Evolutionary conservation across 176 grass and related monocot species (phyloP), one percentile per base, ranked within the genome.

Genomic region (Neostapfia colusana): DNA sequence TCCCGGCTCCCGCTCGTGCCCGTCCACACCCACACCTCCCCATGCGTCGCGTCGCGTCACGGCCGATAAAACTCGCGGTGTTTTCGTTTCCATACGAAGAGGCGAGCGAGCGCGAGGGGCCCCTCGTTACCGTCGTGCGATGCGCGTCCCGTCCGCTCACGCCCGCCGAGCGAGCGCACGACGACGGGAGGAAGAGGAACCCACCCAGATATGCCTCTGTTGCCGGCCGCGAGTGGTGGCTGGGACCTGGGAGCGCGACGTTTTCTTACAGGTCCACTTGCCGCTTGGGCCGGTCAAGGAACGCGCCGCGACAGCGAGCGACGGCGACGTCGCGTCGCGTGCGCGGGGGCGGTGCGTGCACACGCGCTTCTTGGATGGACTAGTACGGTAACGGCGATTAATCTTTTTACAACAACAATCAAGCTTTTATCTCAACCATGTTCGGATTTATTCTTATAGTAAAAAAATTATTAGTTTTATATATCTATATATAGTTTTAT

Each of bases 281-380:
- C 42, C 26, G 58, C 59, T 63, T 76, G 17, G 41, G 73, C 26
- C 25, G 58, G 41, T 27, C 40, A 20, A 45, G 38, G 72, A 38
- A 36, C 38, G n/a, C 27, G 4, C 3, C 9, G 63, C 63, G 36
- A 3, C 60, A 1, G 63, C 41, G 42, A 8, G 41, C 26, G 58
- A 76, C 4, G 18, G 41, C 73, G 73, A 46, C 73, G 57, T 62
- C 73, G 74, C 17, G 73, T 60, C 23, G 17, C 7, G 16, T 10
- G 23, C n/a, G 31, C 31, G 31, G 31, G 31, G 31, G 31, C 31
- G 31, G 31, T 31, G 51, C 51, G 51, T 55, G 51, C 51, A 23
- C 3, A 58, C 55, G 23, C 55, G 23, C 55, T 20, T 51, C 18
- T 18, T 16, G n/a, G n/a, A n/a, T n/a, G n/a, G n/a, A n/a, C n/a